Evolutionary conservation across 2,329 filamentous ascomycete species (phyloP).

Genomic region (Neonectria sp.): DNA sequence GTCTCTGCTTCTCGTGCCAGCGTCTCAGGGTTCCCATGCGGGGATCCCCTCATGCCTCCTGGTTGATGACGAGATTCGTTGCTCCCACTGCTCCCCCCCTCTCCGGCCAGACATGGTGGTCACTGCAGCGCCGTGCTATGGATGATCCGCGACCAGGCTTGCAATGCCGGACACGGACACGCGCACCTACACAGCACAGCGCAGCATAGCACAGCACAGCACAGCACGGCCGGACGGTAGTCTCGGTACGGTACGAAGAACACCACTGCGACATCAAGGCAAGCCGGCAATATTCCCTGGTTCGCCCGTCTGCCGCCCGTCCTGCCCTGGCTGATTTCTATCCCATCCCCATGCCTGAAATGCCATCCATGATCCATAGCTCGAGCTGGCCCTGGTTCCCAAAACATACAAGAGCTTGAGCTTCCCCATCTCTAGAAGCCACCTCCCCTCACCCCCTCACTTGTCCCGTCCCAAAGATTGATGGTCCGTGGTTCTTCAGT

Average conservation of each 20-base stretch:
- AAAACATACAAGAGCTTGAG: constrained; percentile 31
- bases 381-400: constrained; percentile 7
- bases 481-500: constrained; percentile 25
- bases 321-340: constrained; percentile 12
- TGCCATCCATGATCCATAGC: constrained; percentile 19
- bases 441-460: constrained; percentile 5
- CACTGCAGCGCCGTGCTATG: constrained; percentile 1
- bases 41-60: constrained; percentile 18
- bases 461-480: constrained; percentile 8
- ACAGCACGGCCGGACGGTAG: too few relatives aligned
- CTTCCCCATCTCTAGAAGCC: constrained; percentile 9
- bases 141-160: constrained; percentile 3
- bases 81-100: neutral
- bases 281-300: constrained; percentile 19
- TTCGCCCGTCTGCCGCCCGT: constrained; percentile 23
- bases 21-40: neutral
- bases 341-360: constrained; percentile 22
- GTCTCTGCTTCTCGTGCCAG: neutral
- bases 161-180: constrained; percentile 25
- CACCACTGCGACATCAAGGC: constrained; percentile 22
- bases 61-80: constrained; percentile 24
- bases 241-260: constrained; percentile 1
- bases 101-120: constrained; percentile 10
- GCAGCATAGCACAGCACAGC: too few relatives aligned
- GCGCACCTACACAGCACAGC: neutral